These are phyloP conservation scores for Ascochyta lentis DNA, from an alignment of 2,329 filamentous ascomycete species.

Conservation along the genomic window DNA sequence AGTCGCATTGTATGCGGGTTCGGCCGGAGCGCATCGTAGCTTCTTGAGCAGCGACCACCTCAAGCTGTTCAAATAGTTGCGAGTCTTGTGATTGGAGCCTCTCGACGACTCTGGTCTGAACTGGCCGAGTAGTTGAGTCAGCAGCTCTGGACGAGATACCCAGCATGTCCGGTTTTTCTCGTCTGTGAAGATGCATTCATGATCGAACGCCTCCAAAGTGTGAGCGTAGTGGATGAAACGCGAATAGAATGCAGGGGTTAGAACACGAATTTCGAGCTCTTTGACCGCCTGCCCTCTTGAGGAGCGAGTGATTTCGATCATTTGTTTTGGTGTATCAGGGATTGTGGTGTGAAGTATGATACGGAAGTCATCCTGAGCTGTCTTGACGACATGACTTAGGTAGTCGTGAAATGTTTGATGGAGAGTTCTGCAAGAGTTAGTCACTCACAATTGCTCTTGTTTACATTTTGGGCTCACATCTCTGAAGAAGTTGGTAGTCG, in stretches of 20 bases:
- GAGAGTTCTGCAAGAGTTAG: slow-evolving; percentile 36
- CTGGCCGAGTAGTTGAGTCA: slow-evolving; percentile 45
- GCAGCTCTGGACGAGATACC: slow-evolving; percentile 61
- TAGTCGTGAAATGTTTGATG: slow-evolving; percentile 51
- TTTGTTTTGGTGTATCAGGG: slow-evolving; percentile 27
- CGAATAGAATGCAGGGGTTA: slow-evolving; percentile 72
- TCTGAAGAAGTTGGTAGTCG: slow-evolving; percentile 62
- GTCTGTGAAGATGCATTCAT: slow-evolving; percentile 59
- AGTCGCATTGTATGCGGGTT: slow-evolving; percentile 45
- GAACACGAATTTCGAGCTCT: slow-evolving; percentile 62
- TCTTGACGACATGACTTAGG: slow-evolving; percentile 56
- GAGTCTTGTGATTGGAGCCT: neutral
- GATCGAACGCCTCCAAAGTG: slow-evolving; percentile 67
- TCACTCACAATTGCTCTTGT: neutral
- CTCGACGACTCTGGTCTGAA: slow-evolving; percentile 40
- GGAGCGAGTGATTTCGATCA: slow-evolving; percentile 30
- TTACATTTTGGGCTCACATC: slow-evolving; percentile 28
- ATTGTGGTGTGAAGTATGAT: slow-evolving; percentile 65
- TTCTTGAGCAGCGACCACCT: slow-evolving; percentile 49
- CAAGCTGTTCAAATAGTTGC: slow-evolving; percentile 28
- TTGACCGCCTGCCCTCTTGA: slow-evolving; percentile 27
- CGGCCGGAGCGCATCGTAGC: slow-evolving; percentile 51
- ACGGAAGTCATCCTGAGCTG: slow-evolving; percentile 53
- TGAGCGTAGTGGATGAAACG: slow-evolving; percentile 69
- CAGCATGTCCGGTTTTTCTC: slow-evolving; percentile 65